Percentiles rank a stretch among this genome's conserved stretches.
Conservation (phyloP, 768 basidiomycete genomes). For the Botryobasidium botryosum region DNA sequence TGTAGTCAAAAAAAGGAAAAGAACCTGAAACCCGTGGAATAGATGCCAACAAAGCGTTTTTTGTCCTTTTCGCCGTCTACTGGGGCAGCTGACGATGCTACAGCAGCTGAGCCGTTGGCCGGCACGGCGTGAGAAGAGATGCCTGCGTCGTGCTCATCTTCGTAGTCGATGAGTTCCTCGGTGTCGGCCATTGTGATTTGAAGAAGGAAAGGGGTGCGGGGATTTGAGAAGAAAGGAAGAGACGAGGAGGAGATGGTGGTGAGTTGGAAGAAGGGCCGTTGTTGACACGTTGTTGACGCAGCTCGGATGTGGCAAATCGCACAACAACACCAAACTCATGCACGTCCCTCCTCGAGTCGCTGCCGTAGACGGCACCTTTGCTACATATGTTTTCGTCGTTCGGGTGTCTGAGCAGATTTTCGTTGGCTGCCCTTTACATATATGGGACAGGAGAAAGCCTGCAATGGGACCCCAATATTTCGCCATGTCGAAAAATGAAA, state of each 20-base stretch:
- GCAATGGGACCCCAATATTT: too few relatives aligned
- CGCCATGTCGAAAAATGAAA: too few relatives aligned
- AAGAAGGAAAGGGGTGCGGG: background rate
- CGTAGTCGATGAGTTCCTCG: slow-evolving; percentile 89
- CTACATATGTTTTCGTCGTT: too few relatives aligned
- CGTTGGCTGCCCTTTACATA: too few relatives aligned
- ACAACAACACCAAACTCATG: too few relatives aligned
- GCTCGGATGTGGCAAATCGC: too few relatives aligned
- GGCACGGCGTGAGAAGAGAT: slow-evolving; percentile 36
- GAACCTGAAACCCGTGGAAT: slow-evolving; percentile 98
- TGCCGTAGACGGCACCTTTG: too few relatives aligned
- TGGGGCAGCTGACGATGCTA: slow-evolving; percentile 27
- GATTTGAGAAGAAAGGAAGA: background rate
- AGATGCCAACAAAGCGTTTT: slow-evolving; percentile 98
- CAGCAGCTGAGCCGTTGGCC: slow-evolving; percentile 34
- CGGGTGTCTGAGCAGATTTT: too few relatives aligned
- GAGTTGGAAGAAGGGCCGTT: too few relatives aligned
- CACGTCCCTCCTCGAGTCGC: too few relatives aligned
- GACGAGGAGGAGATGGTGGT: background rate
- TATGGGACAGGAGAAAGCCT: too few relatives aligned
- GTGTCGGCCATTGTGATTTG: slow-evolving; percentile 31
- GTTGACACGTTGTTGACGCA: too few relatives aligned
- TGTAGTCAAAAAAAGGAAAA: slow-evolving; percentile 14
- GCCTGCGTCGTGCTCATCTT: slow-evolving; percentile 72
- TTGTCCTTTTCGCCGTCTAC: slow-evolving; percentile 61